phyloP scores from a whole-genome alignment of 140 eudicot species.

The Flaveria floridana region DNA sequence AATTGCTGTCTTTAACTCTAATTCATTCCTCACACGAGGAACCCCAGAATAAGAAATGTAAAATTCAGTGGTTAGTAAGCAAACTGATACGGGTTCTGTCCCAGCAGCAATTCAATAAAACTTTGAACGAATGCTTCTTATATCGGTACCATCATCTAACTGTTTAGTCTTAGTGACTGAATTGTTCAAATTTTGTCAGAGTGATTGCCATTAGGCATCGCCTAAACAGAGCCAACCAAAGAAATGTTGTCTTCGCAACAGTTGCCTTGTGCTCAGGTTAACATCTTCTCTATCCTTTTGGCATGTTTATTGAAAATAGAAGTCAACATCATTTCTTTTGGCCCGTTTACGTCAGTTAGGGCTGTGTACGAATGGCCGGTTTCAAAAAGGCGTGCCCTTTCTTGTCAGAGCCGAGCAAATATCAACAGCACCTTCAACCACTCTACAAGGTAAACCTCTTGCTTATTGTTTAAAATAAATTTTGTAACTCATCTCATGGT shows the following conservation, averaged over 20 bases:
- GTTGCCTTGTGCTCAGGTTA: constrained; percentile 61
- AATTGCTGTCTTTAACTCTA: neutral
- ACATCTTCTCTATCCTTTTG: constrained; percentile 23
- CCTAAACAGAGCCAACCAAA: constrained; percentile 24
- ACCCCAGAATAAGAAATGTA: neutral
- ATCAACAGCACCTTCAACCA: constrained; percentile 43
- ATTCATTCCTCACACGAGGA: neutral
- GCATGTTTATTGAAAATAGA: neutral
- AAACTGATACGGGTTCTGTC: neutral
- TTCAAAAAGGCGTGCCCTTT: constrained; percentile 40
- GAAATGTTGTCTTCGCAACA: constrained; percentile 57
- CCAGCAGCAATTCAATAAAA: neutral
- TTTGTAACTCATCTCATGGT: constrained; percentile 22
- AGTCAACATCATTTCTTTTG: constrained; percentile 17
- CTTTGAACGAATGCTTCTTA: neutral
- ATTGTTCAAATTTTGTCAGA: constrained; percentile 21
- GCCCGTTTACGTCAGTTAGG: constrained; percentile 53
- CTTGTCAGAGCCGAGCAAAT: constrained; percentile 60
- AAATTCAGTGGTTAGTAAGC: neutral
- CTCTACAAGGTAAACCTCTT: constrained; percentile 43
- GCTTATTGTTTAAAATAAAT: neutral
- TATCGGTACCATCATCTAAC: neutral
- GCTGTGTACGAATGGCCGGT: constrained; percentile 43
- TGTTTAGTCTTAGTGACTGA: neutral
- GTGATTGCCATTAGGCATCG: constrained; percentile 13